Base-by-base conservation (phyloP, 306 rosid species). In the Quercus robur region DNA sequence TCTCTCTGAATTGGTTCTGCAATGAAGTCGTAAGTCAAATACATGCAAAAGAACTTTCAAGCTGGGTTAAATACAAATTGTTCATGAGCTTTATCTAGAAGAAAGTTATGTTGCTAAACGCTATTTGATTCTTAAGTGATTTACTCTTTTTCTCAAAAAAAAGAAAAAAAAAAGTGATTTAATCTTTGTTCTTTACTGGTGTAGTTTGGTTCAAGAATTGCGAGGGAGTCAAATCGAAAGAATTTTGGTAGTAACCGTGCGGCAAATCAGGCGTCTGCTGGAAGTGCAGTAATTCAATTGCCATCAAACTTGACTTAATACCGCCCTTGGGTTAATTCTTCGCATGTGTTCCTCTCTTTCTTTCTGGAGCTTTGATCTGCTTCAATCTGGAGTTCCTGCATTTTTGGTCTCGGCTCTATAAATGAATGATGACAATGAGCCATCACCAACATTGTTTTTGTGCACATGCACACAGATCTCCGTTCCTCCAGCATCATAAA, bases 141-240 rank as follows among this genome's bases (percentile, higher is more conserved):
- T 51, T 77, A 56, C 54, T 66, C 73, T 20, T 80, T 83, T 8
- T 41, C 11, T 38, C 46, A 38, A 38, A 7, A 41, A 41, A 8
- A 38, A 31, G 0, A 0, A 33, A 38, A 6, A 38, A 2, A 8
- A 41, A 20, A 61, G 33, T 80, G 49, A 87, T 68, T 51, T 77
- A 64, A 62, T 66, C 73, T 25, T 80, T 81, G 44, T 79, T 78
- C 35, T 57, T 75, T 44, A 58, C 75, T 77, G 77, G 46, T 84
- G 86, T 80, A 95, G 99, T 95, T 95, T 83, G 99, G 99, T 84
- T 90, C 98, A 38, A 95, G 99, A 87, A 93, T 95, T 71, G 97
- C 99, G 0, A 86, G 97, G 88, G 99, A 93, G 73, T 95, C 99
- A 10, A 95, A 95, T 76, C 85, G 96, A 28, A 90, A 90, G 87